A percentile compares a stretch with the other conserved stretches of the same genome.
phyloP scores from a whole-genome alignment of 225 moss, liverwort and hornwort genomes.

The Antitrichia curtipendula region DNA sequence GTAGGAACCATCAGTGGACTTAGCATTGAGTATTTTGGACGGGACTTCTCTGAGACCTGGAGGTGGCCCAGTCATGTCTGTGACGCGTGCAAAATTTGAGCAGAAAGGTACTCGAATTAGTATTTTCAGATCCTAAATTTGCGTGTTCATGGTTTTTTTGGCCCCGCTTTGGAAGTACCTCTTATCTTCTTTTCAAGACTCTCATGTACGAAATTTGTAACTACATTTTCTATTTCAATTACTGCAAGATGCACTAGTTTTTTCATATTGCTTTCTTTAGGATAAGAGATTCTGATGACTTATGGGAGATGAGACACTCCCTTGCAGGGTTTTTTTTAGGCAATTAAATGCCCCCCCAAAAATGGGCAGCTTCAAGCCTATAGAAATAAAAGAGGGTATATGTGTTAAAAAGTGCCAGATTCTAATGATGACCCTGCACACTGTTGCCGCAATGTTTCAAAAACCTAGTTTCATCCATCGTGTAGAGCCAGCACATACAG shows the following conservation, averaged over 20 bases:
- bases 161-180: background rate
- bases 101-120: constrained; percentile 60
- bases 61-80: constrained; percentile 67
- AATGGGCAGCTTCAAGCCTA: too few species aligned
- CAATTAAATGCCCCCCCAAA: too few species aligned
- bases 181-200: background rate
- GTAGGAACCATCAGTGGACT: constrained; percentile 93
- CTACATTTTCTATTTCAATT: background rate
- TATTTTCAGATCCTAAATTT: background rate
- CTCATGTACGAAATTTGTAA: background rate
- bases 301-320: background rate
- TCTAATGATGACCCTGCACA: too few species aligned
- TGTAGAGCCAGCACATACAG: too few species aligned
- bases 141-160: background rate
- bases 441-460: too few species aligned
- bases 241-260: background rate
- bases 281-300: background rate
- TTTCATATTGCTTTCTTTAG: background rate
- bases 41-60: constrained; percentile 86
- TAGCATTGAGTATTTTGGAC: constrained; percentile 93
- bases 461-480: too few species aligned
- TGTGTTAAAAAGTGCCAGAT: too few species aligned
- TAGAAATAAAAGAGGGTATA: too few species aligned
- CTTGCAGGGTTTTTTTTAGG: too few species aligned
- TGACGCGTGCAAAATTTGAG: constrained; percentile 91